These are phyloP conservation scores for Aspergillus cejpii DNA, from an alignment of 2,329 filamentous ascomycete species.

Conservation along the genomic window DNA sequence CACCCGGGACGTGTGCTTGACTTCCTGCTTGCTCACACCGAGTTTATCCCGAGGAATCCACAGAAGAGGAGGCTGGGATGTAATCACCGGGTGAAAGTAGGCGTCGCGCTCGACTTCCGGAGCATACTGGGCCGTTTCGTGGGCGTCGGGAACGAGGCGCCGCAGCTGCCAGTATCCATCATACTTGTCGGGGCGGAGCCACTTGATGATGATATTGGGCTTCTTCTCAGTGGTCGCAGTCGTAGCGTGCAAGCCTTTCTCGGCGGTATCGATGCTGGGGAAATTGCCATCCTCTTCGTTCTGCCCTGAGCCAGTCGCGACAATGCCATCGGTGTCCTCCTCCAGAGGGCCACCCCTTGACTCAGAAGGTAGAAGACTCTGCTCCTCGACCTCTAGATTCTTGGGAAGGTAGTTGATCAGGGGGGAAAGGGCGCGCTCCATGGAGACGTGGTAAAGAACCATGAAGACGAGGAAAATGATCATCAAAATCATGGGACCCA, in stretches of 20 bases:
- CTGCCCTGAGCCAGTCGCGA: conserved; percentile 8
- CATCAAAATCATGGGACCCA: conserved; percentile 68
- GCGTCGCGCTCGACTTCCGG: conserved; percentile 59
- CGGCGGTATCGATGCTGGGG: conserved; percentile 30
- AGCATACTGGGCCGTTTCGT: conserved; percentile 54
- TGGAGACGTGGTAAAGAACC: conserved; percentile 63
- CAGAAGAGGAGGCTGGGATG: conserved; percentile 57
- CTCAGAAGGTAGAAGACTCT: conserved; percentile 40
- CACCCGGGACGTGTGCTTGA: conserved; percentile 62
- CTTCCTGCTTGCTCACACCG: conserved; percentile 70
- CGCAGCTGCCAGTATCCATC: conserved; percentile 65
- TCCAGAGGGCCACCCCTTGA: conserved; percentile 14
- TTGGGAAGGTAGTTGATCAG: conserved; percentile 73
- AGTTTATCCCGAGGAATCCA: conserved; percentile 76
- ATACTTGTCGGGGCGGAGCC: conserved; percentile 71
- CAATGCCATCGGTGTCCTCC: conserved; percentile 19
- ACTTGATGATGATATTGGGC: conserved; percentile 43
- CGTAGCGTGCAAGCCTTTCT: conserved; percentile 29
- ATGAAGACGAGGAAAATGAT: conserved; percentile 69
- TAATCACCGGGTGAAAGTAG: conserved; percentile 67
- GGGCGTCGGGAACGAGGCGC: conserved; percentile 56
- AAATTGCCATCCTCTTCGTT: conserved; percentile 20
- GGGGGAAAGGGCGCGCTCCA: conserved; percentile 67
- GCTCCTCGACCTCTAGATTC: conserved; percentile 57
- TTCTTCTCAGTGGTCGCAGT: conserved; percentile 26